These are phyloP conservation scores for Daedalea quercina DNA, from an alignment of 768 basidiomycete genomes.

Conservation along the genomic window DNA sequence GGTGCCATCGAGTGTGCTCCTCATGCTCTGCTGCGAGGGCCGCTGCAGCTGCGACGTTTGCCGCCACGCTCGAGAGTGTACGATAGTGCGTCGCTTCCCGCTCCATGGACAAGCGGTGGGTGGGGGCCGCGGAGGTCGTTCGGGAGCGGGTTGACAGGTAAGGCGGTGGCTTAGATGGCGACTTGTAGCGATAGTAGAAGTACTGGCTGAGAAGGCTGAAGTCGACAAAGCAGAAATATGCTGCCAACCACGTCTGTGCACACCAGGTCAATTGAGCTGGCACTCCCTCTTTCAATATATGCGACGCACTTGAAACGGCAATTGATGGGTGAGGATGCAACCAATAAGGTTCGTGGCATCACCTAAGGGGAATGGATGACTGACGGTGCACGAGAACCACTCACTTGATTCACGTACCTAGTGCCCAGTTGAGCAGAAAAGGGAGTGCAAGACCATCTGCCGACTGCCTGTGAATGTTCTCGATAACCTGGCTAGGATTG, in stretches of 20 bases:
- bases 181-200: slow-evolving; percentile 56
- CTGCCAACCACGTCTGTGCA: slow-evolving; percentile 77
- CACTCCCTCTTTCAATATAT: neutral
- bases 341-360: slow-evolving; percentile 92
- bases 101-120: slow-evolving; percentile 46
- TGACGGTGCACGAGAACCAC: neutral
- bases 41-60: slow-evolving; percentile 67
- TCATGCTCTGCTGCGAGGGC: slow-evolving; percentile 63
- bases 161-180: slow-evolving; percentile 25
- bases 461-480: slow-evolving; percentile 68
- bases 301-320: slow-evolving; percentile 82
- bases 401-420: slow-evolving; percentile 46
- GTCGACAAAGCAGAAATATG: slow-evolving; percentile 87
- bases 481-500: slow-evolving; percentile 65
- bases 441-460: slow-evolving; percentile 90
- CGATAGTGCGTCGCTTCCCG: slow-evolving; percentile 57
- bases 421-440: slow-evolving; percentile 89
- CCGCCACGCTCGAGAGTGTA: slow-evolving; percentile 59
- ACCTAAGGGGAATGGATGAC: slow-evolving; percentile 37
- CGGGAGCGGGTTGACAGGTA: slow-evolving; percentile 36
- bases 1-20: slow-evolving; percentile 29
- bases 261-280: slow-evolving; percentile 3
- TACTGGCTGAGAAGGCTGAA: slow-evolving; percentile 71
- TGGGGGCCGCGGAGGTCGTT: slow-evolving; percentile 30
- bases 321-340: slow-evolving; percentile 85